phyloP scores from a whole-genome alignment of 306 rosid genomes.

The Cucurbita ficifolia region DNA sequence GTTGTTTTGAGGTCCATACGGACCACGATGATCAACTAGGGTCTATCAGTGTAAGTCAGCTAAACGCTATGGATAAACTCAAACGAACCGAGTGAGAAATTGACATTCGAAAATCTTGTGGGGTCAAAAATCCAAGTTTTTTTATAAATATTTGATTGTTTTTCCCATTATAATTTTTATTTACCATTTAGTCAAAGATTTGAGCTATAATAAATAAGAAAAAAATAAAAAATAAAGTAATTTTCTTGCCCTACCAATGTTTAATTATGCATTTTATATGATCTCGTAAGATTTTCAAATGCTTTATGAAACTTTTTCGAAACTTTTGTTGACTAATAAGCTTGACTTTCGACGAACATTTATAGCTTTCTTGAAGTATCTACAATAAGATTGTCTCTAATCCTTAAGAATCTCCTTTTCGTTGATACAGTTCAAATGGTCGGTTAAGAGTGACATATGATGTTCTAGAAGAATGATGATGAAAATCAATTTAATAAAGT shows the following conservation, averaged over 20 bases:
- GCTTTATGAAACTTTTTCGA: background rate
- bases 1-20: too few species aligned
- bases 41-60: too few species aligned
- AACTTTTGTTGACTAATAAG: background rate
- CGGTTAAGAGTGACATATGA: background rate
- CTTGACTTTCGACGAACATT: background rate
- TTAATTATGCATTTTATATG: background rate
- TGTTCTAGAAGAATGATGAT: background rate
- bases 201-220: background rate
- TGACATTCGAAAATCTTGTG: background rate
- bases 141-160: background rate
- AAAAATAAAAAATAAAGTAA: background rate
- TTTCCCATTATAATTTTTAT: background rate
- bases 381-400: background rate
- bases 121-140: background rate
- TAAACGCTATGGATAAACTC: background rate
- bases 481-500: background rate
- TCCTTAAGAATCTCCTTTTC: background rate
- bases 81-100: background rate
- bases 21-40: too few species aligned
- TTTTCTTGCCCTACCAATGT: background rate
- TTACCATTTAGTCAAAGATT: slow-evolving; percentile 1
- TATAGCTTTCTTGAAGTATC: background rate
- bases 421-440: background rate
- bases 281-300: background rate